Evolutionary conservation across 805 yeast genomes (phyloP).

Genomic region (Tanozyma kutaoensis): DNA sequence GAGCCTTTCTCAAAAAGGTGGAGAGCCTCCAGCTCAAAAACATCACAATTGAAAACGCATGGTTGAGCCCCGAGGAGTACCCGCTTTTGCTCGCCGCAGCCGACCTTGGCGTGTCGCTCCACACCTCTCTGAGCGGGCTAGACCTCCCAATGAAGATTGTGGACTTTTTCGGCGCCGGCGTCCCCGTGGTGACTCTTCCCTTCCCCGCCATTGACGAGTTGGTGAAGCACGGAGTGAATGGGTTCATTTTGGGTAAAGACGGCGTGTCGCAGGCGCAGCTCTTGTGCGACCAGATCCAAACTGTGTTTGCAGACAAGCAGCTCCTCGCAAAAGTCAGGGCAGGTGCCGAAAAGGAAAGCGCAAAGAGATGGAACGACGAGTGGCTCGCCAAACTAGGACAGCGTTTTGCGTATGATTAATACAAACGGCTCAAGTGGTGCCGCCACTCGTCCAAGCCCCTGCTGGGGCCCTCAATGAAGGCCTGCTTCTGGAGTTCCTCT

Average conservation of each 20-base stretch:
- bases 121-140: constrained; percentile 81
- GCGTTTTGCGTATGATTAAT: too few relatives aligned
- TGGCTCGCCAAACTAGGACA: too few relatives aligned
- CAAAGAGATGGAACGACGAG: too few relatives aligned
- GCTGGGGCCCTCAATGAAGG: too few relatives aligned
- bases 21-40: constrained; percentile 26
- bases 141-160: constrained; percentile 97
- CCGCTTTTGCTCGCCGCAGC: constrained; percentile 64
- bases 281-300: too few relatives aligned
- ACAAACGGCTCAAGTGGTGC: too few relatives aligned
- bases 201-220: constrained; percentile 74
- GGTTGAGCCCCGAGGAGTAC: constrained; percentile 73
- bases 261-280: too few relatives aligned
- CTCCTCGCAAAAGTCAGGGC: too few relatives aligned
- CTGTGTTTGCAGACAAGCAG: too few relatives aligned
- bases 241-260: constrained; percentile 40
- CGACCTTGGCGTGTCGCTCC: constrained; percentile 83
- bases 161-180: constrained; percentile 91
- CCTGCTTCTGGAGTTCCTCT: too few relatives aligned
- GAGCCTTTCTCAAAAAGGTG: constrained; percentile 35
- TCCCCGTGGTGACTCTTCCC: constrained; percentile 73
- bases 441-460: too few relatives aligned
- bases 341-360: too few relatives aligned
- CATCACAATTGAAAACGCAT: constrained; percentile 40
- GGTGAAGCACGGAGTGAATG: constrained; percentile 58